Evolutionary conservation across 2,329 filamentous ascomycete genomes (phyloP), one percentile per base, ranked within the genome.

Genomic region (Aspergillus eucalypticola): DNA sequence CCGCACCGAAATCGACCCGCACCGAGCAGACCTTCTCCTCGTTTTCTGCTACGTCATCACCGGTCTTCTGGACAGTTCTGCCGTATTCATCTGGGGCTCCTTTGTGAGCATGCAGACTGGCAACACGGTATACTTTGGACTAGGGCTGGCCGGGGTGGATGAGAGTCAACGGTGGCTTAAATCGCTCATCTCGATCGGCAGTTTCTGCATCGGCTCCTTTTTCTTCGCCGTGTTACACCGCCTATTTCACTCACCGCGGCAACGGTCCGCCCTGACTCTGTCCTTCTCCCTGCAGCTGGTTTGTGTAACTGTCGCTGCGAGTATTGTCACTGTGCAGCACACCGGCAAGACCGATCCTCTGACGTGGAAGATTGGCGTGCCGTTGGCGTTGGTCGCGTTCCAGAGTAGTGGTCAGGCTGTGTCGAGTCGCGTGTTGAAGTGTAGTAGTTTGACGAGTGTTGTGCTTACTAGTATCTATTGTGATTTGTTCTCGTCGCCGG

Each of bases 21-120:
- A 84, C 48, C 84, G 86, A 82, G 85, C 87, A 13, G 90, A 94
- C 69, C 64, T 90, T 1, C 78, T 91, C 19, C 81, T 94, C 41
- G 78, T 94, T 3, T 78, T 86, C 27, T 91, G 89, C 76, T 93
- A 92, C 72, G 77, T 90, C 64, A 88, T 92, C 71, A 93, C 90
- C 0, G 90, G 90, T 3, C 79, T 94, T 10, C 82, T 92, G 7
- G 90, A 94, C 75, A 91, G 88, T 75, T 87, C 89, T 2, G 87
- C 89, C 2, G 89, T 90, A 50, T 88, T 87, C 59, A 89, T 89
- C 44, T 93, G 89, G 88, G 89, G 90, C 11, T 88, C 88, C 2
- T 94, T 94, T 67, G 90, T 92, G 42, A 90, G 88, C 68, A 93
- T 93, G 90, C 90, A 93, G 71, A 93, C 90, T 32, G 90, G 89